Evolutionary conservation across 441 rosid genomes (phyloP).

Genomic region (Viola pubescens): DNA sequence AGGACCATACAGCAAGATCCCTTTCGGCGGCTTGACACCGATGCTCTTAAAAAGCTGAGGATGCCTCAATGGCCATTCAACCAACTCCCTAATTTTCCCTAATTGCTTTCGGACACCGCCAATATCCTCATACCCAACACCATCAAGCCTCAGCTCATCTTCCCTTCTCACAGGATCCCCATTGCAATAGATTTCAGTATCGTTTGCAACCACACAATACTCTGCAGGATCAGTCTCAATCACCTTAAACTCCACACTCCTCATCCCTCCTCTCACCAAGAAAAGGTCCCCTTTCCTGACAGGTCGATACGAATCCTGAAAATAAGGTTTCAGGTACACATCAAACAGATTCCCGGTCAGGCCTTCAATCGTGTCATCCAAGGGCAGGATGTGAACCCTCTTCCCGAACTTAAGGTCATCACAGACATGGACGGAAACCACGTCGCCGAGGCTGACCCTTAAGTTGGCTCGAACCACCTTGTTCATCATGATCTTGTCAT

Average conservation of each 20-base stretch:
- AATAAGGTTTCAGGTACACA: conserved; percentile 14
- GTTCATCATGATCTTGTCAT: no score
- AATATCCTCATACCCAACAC: background rate
- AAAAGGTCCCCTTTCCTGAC: conserved; percentile 15
- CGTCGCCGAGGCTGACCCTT: background rate
- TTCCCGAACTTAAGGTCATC: background rate
- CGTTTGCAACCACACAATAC: conserved; percentile 20
- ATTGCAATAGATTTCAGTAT: conserved; percentile 20
- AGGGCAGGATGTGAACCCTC: background rate
- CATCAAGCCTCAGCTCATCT: conserved; percentile 17
- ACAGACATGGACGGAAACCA: background rate
- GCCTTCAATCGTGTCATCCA: conserved; percentile 13
- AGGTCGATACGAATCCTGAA: conserved; percentile 12
- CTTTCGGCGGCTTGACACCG: conserved; percentile 3
- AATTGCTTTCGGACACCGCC: no score
- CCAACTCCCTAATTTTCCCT: no score
- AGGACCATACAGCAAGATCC: conserved; percentile 25
- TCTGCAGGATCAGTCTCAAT: conserved; percentile 15
- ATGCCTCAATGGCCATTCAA: no score
- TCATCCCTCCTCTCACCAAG: conserved; percentile 14
- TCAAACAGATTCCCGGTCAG: conserved; percentile 12
- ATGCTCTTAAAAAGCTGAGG: no score
- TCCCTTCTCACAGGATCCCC: conserved; percentile 20
- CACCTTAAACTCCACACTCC: conserved; percentile 3
- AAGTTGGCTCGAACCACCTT: no score